Percentiles rank a stretch among this genome's conserved stretches.
phyloP scores from a whole-genome alignment of 2,329 filamentous ascomycete genomes.

The Fusarium burgessii region DNA sequence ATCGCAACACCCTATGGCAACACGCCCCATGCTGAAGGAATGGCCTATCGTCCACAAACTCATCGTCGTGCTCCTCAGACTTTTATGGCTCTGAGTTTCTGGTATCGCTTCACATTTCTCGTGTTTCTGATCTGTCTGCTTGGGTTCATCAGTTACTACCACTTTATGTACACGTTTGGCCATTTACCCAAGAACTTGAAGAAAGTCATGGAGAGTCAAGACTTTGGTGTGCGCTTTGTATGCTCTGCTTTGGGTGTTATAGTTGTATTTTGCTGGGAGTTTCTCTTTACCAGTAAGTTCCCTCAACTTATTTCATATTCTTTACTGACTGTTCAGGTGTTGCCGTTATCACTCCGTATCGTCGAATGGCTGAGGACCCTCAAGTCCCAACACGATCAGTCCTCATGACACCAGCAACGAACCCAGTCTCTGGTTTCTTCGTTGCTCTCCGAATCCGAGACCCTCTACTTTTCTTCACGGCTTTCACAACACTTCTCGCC shows the following conservation, averaged over 20 bases:
- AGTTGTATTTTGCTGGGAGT: constrained; percentile 56
- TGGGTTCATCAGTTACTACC: constrained; percentile 56
- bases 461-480: constrained; percentile 55
- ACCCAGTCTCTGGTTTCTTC: constrained; percentile 58
- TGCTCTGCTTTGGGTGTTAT: constrained; percentile 56
- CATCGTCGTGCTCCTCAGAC: constrained; percentile 39
- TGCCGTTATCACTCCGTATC: constrained; percentile 58
- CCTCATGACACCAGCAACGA: constrained; percentile 56
- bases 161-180: constrained; percentile 42
- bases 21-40: constrained; percentile 28
- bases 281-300: constrained; percentile 54
- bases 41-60: constrained; percentile 15
- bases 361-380: constrained; percentile 52
- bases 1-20: constrained; percentile 1
- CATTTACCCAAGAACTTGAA: constrained; percentile 46
- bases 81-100: constrained; percentile 52
- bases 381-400: constrained; percentile 53
- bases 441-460: constrained; percentile 47
- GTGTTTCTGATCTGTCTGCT: constrained; percentile 51
- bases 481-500: constrained; percentile 57
- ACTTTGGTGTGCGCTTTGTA: constrained; percentile 58
- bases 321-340: constrained; percentile 45
- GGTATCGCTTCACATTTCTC: constrained; percentile 51
- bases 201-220: constrained; percentile 54
- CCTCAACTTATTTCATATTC: rapidly evolving